Base-by-base conservation (phyloP, 1,139 yeast genomes). In the Meyerozyma guilliermondii region DNA sequence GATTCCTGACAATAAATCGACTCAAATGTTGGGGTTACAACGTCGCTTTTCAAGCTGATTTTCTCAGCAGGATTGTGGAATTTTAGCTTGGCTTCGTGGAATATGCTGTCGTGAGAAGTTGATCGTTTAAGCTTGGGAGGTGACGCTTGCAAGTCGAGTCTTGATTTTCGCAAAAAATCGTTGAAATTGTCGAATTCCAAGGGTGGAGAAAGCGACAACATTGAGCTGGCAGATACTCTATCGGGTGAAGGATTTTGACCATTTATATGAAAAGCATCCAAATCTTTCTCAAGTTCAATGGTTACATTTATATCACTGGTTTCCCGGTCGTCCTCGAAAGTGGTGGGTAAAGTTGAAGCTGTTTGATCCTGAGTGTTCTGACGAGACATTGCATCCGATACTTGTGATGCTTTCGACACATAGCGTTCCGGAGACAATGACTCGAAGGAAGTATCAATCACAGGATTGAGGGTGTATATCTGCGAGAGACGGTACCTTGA, bases 11-110 rank as follows among this genome's bases (percentile, higher is more conserved):
- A 62, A 36, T 58, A 58, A 9, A 59, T 56, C 4, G 65, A 53
- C 42, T 66, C 68, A 8, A 65, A 50, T 1, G 70, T 65, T 13
- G 72, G 67, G 5, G 59, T 46, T 1, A 56, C 50, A 4, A 24
- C 10, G 24, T 35, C 18, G 50, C 43, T 35, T 53, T 50, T n/a
- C 55, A 53, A 2, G 62, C 44, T 10, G 30, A 68, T 54, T 34
- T 54, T 62, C 18, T 60, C 63, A 9, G 64, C 63, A 0, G 77
- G 77, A 48, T 71, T 71, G 46, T 71, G 75, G 49, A 68, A 71
- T 41, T 62, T 52, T 31, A 38, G 42, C 11, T 42, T 43, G 16
- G 48, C 43, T 18, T 48, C 41, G 39, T 47, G 37, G 45, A 54
- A 50, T 16, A 52, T 47, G 35, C 65, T 61, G 34, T 62, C 66